A percentile compares a stretch with the other conserved stretches of the same genome.
phyloP scores from a whole-genome alignment of 108 stramenopile species.

The Pseudonitzschia multiseries region DNA sequence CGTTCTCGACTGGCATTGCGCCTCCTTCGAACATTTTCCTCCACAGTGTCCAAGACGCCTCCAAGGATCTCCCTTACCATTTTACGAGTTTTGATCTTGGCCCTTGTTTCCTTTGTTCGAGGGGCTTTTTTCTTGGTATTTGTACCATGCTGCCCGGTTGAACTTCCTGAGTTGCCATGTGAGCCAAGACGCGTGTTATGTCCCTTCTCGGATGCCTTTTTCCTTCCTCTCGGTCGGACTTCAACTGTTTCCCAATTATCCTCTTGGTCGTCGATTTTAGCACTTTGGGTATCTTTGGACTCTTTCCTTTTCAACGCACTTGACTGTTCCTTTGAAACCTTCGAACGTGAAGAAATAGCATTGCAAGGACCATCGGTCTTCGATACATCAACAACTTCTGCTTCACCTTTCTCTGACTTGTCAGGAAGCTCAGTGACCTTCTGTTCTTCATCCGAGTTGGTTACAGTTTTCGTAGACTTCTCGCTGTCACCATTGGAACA shows the following conservation, averaged over 20 bases:
- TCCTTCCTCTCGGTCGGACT: slow-evolving; percentile 41
- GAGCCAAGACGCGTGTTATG: slow-evolving; percentile 17
- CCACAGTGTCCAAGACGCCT: slow-evolving; percentile 61
- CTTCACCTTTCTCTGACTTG: background rate
- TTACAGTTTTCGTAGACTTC: background rate
- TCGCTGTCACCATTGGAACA: background rate
- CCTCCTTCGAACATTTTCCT: slow-evolving; percentile 45
- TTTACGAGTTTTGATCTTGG: slow-evolving; percentile 33
- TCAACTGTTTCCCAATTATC: slow-evolving; percentile 76
- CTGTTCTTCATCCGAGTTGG: background rate
- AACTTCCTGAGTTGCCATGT: slow-evolving; percentile 23
- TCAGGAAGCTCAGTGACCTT: background rate
- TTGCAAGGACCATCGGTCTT: slow-evolving; percentile 2
- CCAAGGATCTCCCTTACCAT: slow-evolving; percentile 59
- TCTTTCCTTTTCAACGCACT: background rate
- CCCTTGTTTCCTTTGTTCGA: slow-evolving; percentile 27
- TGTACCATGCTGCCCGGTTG: slow-evolving; percentile 18
- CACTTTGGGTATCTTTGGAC: background rate
- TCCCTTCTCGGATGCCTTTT: slow-evolving; percentile 30
- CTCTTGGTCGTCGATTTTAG: slow-evolving; percentile 36
- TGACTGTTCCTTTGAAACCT: background rate
- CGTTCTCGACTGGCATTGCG: slow-evolving; percentile 18
- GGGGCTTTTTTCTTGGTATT: slow-evolving; percentile 39
- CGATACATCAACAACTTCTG: background rate
- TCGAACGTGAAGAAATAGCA: slow-evolving; percentile 5